A percentile compares a stretch with the other conserved stretches of the same genome.
Evolutionary conservation across 495 filamentous ascomycete genomes (phyloP).

Genomic region (Saxispiralis lemnorum): DNA sequence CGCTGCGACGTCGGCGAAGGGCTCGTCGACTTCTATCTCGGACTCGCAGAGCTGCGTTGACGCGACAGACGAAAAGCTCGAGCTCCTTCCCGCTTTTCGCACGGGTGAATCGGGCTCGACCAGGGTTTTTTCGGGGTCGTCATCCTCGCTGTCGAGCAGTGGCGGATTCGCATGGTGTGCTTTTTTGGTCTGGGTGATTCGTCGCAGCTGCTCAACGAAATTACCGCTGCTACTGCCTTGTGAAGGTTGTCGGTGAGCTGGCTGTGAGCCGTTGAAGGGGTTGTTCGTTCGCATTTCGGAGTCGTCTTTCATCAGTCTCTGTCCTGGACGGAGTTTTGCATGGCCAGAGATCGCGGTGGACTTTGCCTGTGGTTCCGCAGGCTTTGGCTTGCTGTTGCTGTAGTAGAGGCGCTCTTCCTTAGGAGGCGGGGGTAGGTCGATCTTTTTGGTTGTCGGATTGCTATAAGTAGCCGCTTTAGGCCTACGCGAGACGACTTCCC

Average conservation of each 20-base stretch:
- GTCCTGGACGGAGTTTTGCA: neutral
- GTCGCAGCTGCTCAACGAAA: conserved; percentile 5
- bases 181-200: neutral
- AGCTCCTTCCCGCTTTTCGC: neutral
- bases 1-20: neutral
- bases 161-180: neutral
- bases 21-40: neutral
- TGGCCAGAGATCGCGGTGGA: conserved; percentile 7
- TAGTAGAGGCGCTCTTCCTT: conserved; percentile 2
- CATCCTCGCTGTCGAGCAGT: neutral
- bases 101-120: conserved; percentile 2
- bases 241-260: neutral
- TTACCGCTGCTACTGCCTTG: neutral
- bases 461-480: neutral
- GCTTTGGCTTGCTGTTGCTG: conserved; percentile 9
- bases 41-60: neutral
- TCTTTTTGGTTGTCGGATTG: neutral
- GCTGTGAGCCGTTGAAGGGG: conserved; percentile 5
- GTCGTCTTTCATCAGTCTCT: conserved; percentile 1
- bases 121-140: conserved; percentile 11
- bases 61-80: neutral
- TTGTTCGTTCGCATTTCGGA: conserved; percentile 1
- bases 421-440: conserved; percentile 1
- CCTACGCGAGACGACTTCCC: neutral
- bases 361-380: conserved; percentile 3